Base-by-base conservation (phyloP, 768 basidiomycete species). In the Antrodiella citrinella region DNA sequence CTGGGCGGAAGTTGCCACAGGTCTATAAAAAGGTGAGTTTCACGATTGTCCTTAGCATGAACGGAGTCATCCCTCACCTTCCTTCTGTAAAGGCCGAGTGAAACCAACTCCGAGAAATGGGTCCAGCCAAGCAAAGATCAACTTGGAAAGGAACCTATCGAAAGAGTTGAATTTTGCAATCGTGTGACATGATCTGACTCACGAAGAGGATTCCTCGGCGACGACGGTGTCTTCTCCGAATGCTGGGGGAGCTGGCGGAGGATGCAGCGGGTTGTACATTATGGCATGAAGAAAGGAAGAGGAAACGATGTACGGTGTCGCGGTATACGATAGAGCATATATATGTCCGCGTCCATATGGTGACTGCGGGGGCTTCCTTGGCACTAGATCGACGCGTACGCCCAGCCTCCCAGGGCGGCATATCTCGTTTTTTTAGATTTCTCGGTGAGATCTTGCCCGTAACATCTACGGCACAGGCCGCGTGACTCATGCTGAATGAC, bases 81-180 rank as follows among this genome's bases (percentile, higher is more conserved):
- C 79, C 58, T 73, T 70, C 64, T 78, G 67, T 9, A 81, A 55
- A 0, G 80, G 80, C 45, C 81, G 67, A 10, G 78, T 74, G 57
- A 75, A 83, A 1, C 81, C 81, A 12, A 82, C 79, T 24, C 67
- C 64, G 3, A 82, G 67, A 52, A 84, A 72, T 1, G 79, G 70
- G 22, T 65, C 66, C 5, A 82, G 58, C 80, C 81, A 82, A n/a
- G 70, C 65, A 25, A 78, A 75, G 25, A 75, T 53, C 1, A 80
- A 60, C 26, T 67, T 67, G 5, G 77, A 80, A 19, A 75, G 48
- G 5, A 55, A 67, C 49, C 77, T 78, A 55, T 21, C 19, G 44
- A 25, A 39, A 1, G 26, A 54, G 45, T 26, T 46, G 18, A 25
- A 38, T 21, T 20, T 46, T 26, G 49, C 22, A 30, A 39, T 46